Evolutionary conservation across 192 early-diverging fungal species (phyloP), one percentile per base, ranked within the genome.

Genomic region (Coemansia sp.): DNA sequence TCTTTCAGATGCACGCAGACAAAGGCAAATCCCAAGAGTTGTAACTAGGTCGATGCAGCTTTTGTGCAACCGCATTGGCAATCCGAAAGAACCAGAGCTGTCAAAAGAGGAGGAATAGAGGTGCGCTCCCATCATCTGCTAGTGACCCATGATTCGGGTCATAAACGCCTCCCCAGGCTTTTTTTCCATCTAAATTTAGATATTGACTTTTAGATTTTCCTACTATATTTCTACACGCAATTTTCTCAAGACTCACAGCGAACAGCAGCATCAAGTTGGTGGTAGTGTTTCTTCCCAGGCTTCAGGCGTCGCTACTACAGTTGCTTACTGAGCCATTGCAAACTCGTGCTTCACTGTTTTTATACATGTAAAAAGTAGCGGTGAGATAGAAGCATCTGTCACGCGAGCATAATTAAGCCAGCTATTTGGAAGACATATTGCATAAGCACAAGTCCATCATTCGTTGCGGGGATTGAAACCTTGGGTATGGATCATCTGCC

Each of bases 51-150:
- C 39, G 16, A 15, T 13, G 16, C 39, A 40, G 39, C 39, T 42
- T 42, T 42, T 42, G 40, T 42, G 40, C 40, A 42, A 42, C 40
- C 40, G 12, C 15, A 4, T 13, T 2, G 40, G 8, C 6, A 16
- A 42, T 42, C 40, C 15, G 40, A 42, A 15, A 13, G 34, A 34
- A 8, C 34, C 34, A 34, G 3, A 34, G 4, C 34, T 42, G 40
- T 13, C 3, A 42, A 13, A 2, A 13, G 12, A 15, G 40, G n/a
- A n/a, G n/a, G n/a, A n/a, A n/a, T n/a, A n/a, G n/a, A n/a, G n/a
- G n/a, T 40, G 2, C 10, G 39, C 39, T 49, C 48, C 48, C 48
- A 56, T 56, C 53, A 56, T 56, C 53, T 56, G 53, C 4, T 16
- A 5, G 16, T 15, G 16, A 56, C 53, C 23, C 31, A 25, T 34